phyloP scores from a whole-genome alignment of 1,139 yeast genomes.

The Sugiyamaella grinbergsii region DNA sequence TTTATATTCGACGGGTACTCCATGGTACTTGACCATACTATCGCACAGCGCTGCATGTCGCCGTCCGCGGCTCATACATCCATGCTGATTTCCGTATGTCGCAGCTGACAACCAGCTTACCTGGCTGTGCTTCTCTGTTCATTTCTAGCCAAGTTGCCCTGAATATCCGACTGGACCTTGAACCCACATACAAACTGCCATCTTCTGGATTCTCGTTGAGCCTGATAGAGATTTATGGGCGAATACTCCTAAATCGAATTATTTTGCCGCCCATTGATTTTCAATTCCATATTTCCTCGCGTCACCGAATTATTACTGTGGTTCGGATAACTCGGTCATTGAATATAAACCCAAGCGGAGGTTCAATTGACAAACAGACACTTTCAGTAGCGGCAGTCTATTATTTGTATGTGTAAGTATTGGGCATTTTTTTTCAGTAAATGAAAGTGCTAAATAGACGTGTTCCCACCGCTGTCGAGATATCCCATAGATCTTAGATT shows the following conservation, averaged over 20 bases:
- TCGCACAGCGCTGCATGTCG: too few relatives aligned
- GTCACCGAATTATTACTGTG: too few relatives aligned
- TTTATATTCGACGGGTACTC: too few relatives aligned
- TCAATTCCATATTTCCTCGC: neutral
- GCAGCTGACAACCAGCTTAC: slow-evolving; percentile 10
- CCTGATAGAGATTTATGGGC: too few relatives aligned
- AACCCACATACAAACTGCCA: too few relatives aligned
- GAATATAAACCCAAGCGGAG: neutral
- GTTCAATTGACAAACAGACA: neutral
- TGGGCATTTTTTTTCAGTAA: too few relatives aligned
- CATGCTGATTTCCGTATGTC: slow-evolving; percentile 4
- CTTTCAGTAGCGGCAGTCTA: too few relatives aligned
- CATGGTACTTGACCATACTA: too few relatives aligned
- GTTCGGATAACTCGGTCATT: slow-evolving; percentile 7
- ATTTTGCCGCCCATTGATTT: neutral
- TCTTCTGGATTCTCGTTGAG: too few relatives aligned
- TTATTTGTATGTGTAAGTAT: too few relatives aligned
- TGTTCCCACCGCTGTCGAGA: neutral
- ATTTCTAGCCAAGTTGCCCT: neutral
- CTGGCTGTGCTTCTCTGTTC: neutral
- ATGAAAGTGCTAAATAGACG: neutral
- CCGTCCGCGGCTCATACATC: too few relatives aligned
- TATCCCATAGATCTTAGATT: neutral
- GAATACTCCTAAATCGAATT: too few relatives aligned
- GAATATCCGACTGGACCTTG: neutral